A percentile compares a stretch with the other conserved stretches of the same genome.
These are phyloP conservation scores for Didymella glomerata DNA, from an alignment of 2,329 filamentous ascomycete species.

Conservation along the genomic window DNA sequence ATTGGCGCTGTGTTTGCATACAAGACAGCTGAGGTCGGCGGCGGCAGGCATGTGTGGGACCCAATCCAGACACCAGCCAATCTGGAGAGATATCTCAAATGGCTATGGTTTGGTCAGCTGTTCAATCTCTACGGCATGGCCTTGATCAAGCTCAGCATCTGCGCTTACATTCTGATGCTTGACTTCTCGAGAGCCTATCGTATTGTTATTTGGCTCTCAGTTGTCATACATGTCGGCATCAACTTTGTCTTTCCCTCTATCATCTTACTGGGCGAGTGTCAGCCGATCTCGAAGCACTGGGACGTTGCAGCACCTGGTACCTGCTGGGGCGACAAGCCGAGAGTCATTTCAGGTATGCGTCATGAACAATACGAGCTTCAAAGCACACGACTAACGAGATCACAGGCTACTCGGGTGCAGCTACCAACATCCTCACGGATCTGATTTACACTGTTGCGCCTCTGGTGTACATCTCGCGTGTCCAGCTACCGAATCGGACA, in stretches of 20 bases:
- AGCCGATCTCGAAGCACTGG: constrained; percentile 37
- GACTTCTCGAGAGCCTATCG: constrained; percentile 36
- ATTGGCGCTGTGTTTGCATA: constrained; percentile 32
- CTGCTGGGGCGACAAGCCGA: constrained; percentile 36
- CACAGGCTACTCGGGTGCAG: constrained; percentile 36
- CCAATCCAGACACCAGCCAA: constrained; percentile 32
- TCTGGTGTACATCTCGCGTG: constrained; percentile 34
- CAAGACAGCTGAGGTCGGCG: constrained; percentile 31
- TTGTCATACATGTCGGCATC: constrained; percentile 31
- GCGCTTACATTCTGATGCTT: constrained; percentile 39
- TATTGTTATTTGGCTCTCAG: constrained; percentile 33
- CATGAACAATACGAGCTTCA: too few species aligned
- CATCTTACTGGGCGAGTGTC: constrained; percentile 36
- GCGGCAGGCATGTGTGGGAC: constrained; percentile 38
- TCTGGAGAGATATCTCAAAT: constrained; percentile 29
- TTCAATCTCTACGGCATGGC: constrained; percentile 42
- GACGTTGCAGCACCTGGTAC: constrained; percentile 30
- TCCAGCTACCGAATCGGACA: constrained; percentile 37
- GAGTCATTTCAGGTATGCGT: constrained; percentile 33
- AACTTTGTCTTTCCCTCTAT: constrained; percentile 38
- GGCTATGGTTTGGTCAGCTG: constrained; percentile 36
- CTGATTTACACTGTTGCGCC: constrained; percentile 37
- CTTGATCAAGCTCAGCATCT: constrained; percentile 40
- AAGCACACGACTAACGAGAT: neutral
- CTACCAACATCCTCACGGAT: constrained; percentile 38